Evolutionary conservation across 306 rosid species (phyloP).

Genomic region (Castanospermum australe): DNA sequence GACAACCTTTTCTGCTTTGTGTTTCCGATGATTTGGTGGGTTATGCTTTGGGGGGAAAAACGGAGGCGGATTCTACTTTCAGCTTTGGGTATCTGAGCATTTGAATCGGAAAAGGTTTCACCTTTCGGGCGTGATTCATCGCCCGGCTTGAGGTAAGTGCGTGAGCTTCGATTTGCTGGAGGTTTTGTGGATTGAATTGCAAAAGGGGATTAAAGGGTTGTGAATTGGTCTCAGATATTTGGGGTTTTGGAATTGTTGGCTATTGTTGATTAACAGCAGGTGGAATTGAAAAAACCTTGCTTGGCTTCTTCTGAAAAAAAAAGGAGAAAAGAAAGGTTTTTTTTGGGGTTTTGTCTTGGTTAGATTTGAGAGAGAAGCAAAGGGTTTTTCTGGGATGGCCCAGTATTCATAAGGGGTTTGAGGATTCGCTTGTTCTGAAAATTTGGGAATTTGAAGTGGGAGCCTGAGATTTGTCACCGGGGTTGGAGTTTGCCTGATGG

Average conservation of each 20-base stretch:
- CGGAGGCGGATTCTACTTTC: too few relatives aligned
- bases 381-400: background rate
- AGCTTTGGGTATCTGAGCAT: too few relatives aligned
- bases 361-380: background rate
- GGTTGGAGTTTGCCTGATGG: constrained; percentile 50
- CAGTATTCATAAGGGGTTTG: background rate
- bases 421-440: background rate
- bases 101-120: background rate
- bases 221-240: background rate
- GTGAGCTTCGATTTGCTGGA: constrained; percentile 18
- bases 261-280: background rate
- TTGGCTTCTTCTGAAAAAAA: background rate
- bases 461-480: constrained; percentile 27
- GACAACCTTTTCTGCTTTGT: constrained; percentile 18
- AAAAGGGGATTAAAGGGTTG: background rate
- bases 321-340: background rate
- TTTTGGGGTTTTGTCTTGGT: background rate
- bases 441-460: background rate
- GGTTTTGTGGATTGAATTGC: constrained; percentile 7
- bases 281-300: constrained; percentile 18
- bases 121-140: constrained; percentile 18
- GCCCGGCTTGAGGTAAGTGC: constrained; percentile 20
- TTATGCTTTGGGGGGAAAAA: background rate
- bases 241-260: background rate
- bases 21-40: too few relatives aligned